A percentile compares a stretch with the other conserved stretches of the same genome.
phyloP scores from a whole-genome alignment of 768 basidiomycete species.

The Suillus occidentalis region DNA sequence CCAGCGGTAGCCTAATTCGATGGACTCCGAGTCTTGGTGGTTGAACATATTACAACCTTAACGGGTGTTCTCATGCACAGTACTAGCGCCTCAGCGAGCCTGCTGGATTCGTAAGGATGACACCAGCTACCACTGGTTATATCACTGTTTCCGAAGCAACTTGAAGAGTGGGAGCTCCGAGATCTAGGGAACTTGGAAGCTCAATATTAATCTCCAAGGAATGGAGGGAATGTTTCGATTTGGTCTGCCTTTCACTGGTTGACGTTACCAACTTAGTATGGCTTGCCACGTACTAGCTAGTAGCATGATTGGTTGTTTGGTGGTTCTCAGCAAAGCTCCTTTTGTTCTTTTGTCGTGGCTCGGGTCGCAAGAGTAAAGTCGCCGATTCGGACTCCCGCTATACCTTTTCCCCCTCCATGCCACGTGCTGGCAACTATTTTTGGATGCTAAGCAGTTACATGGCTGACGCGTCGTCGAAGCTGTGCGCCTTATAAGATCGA shows the following conservation, averaged over 20 bases:
- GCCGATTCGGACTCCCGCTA: constrained; percentile 1
- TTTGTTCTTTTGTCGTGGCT: neutral
- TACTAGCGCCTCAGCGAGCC: too few relatives aligned
- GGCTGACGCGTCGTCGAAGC: constrained; percentile 34
- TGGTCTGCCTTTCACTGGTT: too few relatives aligned
- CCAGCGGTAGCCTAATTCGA: too few relatives aligned
- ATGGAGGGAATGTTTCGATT: constrained; percentile 15
- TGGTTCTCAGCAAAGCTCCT: neutral
- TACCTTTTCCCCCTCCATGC: neutral
- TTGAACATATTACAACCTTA: too few relatives aligned
- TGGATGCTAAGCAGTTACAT: constrained; percentile 7
- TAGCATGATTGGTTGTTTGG: neutral
- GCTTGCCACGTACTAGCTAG: neutral
- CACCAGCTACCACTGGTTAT: neutral
- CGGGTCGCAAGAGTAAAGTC: neutral
- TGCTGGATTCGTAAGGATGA: too few relatives aligned
- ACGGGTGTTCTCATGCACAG: too few relatives aligned
- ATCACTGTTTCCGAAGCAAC: neutral
- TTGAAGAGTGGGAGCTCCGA: neutral
- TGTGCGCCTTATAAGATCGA: constrained; percentile 29
- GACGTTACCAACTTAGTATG: too few relatives aligned
- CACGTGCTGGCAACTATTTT: constrained; percentile 4
- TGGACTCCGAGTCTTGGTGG: too few relatives aligned
- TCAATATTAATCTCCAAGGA: neutral
- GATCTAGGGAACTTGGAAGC: neutral